These are phyloP conservation scores for Smittium culicis DNA, from an alignment of 371 early-diverging fungal genomes.

Conservation along the genomic window DNA sequence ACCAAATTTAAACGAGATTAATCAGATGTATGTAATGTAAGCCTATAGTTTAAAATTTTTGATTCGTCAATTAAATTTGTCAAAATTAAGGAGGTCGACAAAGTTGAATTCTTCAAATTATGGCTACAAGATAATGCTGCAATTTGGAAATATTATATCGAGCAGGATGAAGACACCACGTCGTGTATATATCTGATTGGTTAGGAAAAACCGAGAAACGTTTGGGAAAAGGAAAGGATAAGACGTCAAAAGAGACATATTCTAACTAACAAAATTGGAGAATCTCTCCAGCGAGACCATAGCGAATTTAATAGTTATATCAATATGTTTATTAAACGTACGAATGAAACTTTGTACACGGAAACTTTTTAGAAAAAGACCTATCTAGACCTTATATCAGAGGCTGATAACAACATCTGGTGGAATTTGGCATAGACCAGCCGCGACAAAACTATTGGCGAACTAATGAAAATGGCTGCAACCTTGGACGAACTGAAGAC, in stretches of 20 bases:
- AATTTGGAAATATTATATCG: background rate
- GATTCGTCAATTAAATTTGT: background rate
- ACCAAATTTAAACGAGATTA: background rate
- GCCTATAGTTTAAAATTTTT: background rate
- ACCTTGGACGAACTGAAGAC: background rate
- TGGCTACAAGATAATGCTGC: background rate
- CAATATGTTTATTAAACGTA: background rate
- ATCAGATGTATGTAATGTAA: background rate
- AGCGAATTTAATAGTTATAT: background rate
- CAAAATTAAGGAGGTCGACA: background rate
- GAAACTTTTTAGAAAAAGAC: background rate
- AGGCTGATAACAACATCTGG: background rate
- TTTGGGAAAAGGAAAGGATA: background rate
- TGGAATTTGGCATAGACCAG: background rate
- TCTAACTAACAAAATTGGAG: background rate
- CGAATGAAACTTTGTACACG: background rate
- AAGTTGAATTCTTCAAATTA: background rate
- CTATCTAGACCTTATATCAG: background rate
- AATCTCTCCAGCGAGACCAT: background rate
- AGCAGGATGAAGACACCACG: background rate
- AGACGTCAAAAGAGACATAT: background rate
- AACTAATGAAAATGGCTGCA: background rate
- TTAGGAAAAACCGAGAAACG: background rate
- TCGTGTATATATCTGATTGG: background rate
- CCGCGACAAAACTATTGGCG: background rate